A percentile compares a stretch with the other conserved stretches of the same genome.
phyloP scores from a whole-genome alignment of 1,284 basidiomycete species.

The Boletus semigastroideus region DNA sequence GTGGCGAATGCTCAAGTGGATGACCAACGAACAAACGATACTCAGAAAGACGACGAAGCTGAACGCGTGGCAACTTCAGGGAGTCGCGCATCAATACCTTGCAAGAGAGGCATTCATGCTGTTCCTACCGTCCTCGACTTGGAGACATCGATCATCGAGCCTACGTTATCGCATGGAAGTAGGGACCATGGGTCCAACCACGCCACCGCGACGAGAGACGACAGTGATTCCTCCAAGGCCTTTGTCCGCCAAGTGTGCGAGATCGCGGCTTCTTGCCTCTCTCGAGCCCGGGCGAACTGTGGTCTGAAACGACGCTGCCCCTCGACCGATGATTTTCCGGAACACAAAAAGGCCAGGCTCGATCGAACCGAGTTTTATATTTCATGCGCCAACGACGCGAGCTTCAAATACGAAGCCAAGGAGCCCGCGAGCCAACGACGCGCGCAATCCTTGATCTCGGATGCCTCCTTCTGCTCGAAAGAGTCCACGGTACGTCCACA shows the following conservation, averaged over 20 bases:
- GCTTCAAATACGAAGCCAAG: conserved; percentile 19
- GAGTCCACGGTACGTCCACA: conserved; percentile 11
- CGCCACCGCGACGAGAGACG: background rate
- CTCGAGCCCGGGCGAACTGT: background rate
- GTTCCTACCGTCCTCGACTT: background rate
- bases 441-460: conserved; percentile 26
- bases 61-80: background rate
- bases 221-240: background rate
- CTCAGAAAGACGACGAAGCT: background rate
- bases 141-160: background rate
- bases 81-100: background rate
- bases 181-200: background rate
- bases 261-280: background rate
- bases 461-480: conserved; percentile 13
- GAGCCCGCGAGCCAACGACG: conserved; percentile 32
- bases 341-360: conserved; percentile 23
- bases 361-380: conserved; percentile 6
- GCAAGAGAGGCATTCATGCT: background rate
- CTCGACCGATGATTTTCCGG: background rate
- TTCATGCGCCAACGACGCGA: background rate
- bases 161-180: background rate
- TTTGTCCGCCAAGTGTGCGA: background rate
- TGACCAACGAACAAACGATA: background rate
- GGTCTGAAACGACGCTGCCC: conserved; percentile 22
- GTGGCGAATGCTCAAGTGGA: background rate